phyloP scores from a whole-genome alignment of 345 rosid genomes.

The Eucalyptus cloeziana region DNA sequence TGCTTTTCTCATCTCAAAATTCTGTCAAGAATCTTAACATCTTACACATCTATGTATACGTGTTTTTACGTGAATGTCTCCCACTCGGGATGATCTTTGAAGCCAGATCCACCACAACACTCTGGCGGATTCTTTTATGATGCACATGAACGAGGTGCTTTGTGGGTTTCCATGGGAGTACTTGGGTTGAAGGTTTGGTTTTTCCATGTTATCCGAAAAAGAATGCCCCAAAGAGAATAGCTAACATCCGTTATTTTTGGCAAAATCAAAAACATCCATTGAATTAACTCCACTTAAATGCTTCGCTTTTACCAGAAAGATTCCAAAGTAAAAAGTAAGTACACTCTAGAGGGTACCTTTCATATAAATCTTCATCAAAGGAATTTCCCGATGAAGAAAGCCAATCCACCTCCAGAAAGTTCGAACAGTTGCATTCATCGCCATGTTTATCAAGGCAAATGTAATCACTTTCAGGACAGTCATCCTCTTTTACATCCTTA shows the following conservation, averaged over 20 bases:
- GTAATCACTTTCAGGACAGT: conserved; percentile 30
- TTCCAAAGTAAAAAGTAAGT: not conserved
- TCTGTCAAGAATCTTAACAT: not conserved
- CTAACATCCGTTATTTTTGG: not conserved
- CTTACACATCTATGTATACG: not conserved
- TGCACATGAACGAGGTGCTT: not conserved
- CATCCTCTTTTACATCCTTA: conserved; percentile 29
- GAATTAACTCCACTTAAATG: not conserved
- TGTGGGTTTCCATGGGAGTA: not conserved
- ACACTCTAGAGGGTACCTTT: conserved; percentile 32
- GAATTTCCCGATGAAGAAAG: conserved; percentile 94
- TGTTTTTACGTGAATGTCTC: not conserved
- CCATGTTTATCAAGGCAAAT: conserved; percentile 44
- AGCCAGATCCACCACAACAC: not conserved
- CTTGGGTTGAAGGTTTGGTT: not conserved
- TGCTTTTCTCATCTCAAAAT: not conserved
- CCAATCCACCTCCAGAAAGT: conserved; percentile 77
- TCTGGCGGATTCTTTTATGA: not conserved
- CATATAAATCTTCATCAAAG: conserved; percentile 66
- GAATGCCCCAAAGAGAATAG: not conserved
- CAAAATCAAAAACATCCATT: not conserved
- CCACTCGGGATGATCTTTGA: not conserved
- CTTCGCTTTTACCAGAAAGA: not conserved
- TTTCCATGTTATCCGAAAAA: not conserved
- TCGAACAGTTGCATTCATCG: conserved; percentile 52